These are phyloP conservation scores for Beauveria varroae DNA, from an alignment of 2,329 filamentous ascomycete genomes.

Conservation along the genomic window DNA sequence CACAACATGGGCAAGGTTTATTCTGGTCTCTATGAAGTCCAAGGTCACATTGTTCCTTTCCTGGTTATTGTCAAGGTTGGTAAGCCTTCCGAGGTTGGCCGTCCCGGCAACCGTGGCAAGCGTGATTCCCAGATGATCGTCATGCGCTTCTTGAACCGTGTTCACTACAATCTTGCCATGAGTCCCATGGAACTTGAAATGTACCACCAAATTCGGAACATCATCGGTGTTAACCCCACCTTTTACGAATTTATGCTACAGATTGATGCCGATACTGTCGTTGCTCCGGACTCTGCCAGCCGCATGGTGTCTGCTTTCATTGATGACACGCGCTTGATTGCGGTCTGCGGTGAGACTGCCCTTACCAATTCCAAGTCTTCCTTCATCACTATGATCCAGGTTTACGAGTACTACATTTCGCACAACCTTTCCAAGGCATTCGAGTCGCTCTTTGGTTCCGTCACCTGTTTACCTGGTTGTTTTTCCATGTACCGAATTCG, in stretches of 20 bases:
- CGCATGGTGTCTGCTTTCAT: constrained; percentile 89
- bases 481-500: constrained; percentile 99
- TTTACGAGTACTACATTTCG: constrained; percentile 99
- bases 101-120: constrained; percentile 95
- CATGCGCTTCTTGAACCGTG: constrained; percentile 98
- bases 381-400: constrained; percentile 97
- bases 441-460: constrained; percentile 91
- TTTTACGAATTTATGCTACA: constrained; percentile 97
- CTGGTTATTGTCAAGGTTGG: constrained; percentile 95
- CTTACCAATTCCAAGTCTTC: constrained; percentile 89
- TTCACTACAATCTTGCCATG: constrained; percentile 97
- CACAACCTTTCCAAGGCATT: constrained; percentile 97
- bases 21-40: constrained; percentile 93
- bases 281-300: constrained; percentile 80
- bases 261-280: constrained; percentile 95
- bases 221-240: constrained; percentile 95
- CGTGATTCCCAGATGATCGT: constrained; percentile 97
- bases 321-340: constrained; percentile 87
- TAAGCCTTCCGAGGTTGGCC: constrained; percentile 93
- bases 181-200: constrained; percentile 94
- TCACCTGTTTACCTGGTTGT: constrained; percentile 96
- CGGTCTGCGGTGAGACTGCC: constrained; percentile 88
- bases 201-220: constrained; percentile 97
- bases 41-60: constrained; percentile 97
- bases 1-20: constrained; percentile 99